A percentile compares a stretch with the other conserved stretches of the same genome.
Conservation (phyloP, 2,329 filamentous ascomycete genomes). For the Ascochyta koolunga region DNA sequence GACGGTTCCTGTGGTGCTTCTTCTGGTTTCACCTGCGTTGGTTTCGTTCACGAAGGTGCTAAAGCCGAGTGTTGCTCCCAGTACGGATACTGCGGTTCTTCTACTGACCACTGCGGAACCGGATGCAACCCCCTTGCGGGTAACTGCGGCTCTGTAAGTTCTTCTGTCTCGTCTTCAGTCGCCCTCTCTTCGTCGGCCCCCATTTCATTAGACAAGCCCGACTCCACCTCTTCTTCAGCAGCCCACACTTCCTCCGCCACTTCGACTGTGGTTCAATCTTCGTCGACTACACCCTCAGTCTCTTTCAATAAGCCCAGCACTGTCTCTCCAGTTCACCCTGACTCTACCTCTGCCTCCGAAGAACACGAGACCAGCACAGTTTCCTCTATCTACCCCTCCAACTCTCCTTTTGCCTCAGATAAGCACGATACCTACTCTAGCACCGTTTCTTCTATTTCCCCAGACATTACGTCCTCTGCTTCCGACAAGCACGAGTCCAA, state of each 20-base stretch:
- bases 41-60: slow-evolving; percentile 22
- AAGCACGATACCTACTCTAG: slow-evolving; percentile 8
- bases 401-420: slow-evolving; percentile 9
- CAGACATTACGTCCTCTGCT: slow-evolving; percentile 16
- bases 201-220: slow-evolving; percentile 14
- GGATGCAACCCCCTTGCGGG: slow-evolving; percentile 44
- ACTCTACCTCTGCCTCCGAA: slow-evolving; percentile 13
- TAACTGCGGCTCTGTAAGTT: slow-evolving; percentile 12
- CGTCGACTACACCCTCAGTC: slow-evolving; percentile 12
- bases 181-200: slow-evolving; percentile 17
- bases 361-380: slow-evolving; percentile 10
- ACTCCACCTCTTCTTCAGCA: slow-evolving; percentile 14
- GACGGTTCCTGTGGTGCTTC: slow-evolving; percentile 34
- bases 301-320: slow-evolving; percentile 18
- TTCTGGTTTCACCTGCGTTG: slow-evolving; percentile 34
- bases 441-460: slow-evolving; percentile 9
- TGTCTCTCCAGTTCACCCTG: slow-evolving; percentile 6
- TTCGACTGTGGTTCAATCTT: slow-evolving; percentile 15
- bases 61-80: slow-evolving; percentile 55
- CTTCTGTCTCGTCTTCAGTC: slow-evolving; percentile 18
- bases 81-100: slow-evolving; percentile 50
- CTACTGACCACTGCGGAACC: slow-evolving; percentile 37
- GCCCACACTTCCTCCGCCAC: slow-evolving; percentile 7
- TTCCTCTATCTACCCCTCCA: slow-evolving; percentile 9
- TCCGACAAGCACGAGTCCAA: slow-evolving; percentile 11